phyloP scores from a whole-genome alignment of 2,329 filamentous ascomycete genomes.

The Cercospora janseana region DNA sequence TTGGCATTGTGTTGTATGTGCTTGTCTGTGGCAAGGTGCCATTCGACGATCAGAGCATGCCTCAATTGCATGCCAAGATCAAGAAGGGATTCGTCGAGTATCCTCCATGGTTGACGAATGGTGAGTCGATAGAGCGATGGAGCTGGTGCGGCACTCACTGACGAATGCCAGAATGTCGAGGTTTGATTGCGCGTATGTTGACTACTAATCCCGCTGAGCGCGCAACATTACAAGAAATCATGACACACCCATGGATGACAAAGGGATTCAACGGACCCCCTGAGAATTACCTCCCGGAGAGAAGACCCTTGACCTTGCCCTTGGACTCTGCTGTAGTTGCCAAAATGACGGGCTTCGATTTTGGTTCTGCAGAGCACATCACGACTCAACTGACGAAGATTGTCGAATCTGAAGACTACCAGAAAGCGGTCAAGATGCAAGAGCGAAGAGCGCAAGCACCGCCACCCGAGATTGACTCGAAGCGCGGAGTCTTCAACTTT shows the following conservation, averaged over 20 bases:
- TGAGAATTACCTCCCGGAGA: conserved; percentile 80
- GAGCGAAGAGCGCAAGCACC: conserved; percentile 63
- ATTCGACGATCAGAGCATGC: conserved; percentile 99
- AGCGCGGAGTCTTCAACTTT: conserved; percentile 92
- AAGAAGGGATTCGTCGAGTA: conserved; percentile 97
- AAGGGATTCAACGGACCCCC: conserved; percentile 85
- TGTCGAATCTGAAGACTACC: conserved; percentile 93
- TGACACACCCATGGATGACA: conserved; percentile 92
- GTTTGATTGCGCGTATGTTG: conserved; percentile 90
- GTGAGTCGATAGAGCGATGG: conserved; percentile 53
- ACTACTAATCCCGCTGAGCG: conserved; percentile 88
- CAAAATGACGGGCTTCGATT: conserved; percentile 98
- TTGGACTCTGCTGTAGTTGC: conserved; percentile 79
- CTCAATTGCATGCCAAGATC: conserved; percentile 95
- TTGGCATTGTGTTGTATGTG: conserved; percentile 96
- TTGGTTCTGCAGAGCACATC: conserved; percentile 83
- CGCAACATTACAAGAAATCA: conserved; percentile 83
- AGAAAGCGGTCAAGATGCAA: conserved; percentile 71
- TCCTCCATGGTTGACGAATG: conserved; percentile 84
- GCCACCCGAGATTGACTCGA: conserved; percentile 71
- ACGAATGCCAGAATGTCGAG: conserved; percentile 71
- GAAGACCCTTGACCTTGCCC: conserved; percentile 82
- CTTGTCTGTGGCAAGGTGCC: conserved; percentile 96
- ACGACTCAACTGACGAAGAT: conserved; percentile 75
- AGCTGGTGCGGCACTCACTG: conserved; percentile 3